Conservation (phyloP, 805 yeast genomes). For the Blastobotrys terrestris region DNA sequence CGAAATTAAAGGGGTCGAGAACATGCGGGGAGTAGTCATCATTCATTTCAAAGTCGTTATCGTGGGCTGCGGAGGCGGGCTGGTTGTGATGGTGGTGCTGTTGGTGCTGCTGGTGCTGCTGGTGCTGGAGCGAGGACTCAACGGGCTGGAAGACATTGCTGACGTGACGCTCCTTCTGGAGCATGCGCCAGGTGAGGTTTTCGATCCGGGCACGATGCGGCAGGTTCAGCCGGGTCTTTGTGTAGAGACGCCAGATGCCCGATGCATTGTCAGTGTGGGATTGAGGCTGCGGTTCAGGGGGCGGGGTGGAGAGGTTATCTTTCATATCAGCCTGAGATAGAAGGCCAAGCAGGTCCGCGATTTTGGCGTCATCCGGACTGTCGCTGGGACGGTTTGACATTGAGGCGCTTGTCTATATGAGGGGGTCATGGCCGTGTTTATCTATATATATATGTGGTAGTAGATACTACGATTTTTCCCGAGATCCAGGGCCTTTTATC, state of each 20-base stretch:
- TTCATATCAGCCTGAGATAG: background rate
- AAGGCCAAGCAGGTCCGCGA: background rate
- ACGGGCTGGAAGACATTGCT: background rate
- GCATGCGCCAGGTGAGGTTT: constrained; percentile 82
- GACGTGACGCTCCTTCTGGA: constrained; percentile 32
- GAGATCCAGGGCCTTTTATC: background rate
- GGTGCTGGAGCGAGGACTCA: background rate
- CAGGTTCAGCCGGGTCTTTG: constrained; percentile 63
- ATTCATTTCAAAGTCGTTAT: background rate
- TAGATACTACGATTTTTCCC: background rate
- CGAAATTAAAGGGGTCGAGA: background rate
- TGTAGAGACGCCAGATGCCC: constrained; percentile 75
- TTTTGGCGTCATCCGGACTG: background rate
- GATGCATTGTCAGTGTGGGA: constrained; percentile 19
- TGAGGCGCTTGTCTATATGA: background rate
- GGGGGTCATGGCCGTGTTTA: background rate
- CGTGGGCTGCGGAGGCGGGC: too few relatives aligned
- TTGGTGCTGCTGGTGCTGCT: background rate
- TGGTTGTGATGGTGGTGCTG: too few relatives aligned
- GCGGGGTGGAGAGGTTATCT: background rate
- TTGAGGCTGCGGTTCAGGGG: background rate
- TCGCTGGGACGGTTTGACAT: background rate
- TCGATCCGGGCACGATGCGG: constrained; percentile 76
- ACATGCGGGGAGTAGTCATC: background rate
- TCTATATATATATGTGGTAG: background rate